These are phyloP conservation scores for Fusarium nelsonii DNA, from an alignment of 2,329 filamentous ascomycete genomes.

Conservation along the genomic window DNA sequence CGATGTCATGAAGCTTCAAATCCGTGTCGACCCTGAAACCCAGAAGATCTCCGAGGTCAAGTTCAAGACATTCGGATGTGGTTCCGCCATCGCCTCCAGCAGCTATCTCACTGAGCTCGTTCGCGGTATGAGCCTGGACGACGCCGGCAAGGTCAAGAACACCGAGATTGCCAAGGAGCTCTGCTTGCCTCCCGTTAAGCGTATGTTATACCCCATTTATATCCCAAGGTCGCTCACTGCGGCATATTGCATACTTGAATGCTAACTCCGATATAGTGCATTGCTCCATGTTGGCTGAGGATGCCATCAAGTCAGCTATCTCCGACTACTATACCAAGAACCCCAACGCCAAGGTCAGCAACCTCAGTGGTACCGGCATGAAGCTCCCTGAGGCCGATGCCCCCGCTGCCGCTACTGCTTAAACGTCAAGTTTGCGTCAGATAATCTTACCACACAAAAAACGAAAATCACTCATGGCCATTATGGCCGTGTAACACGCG, in stretches of 20 bases:
- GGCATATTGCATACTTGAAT: slow-evolving; percentile 27
- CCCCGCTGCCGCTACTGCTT: slow-evolving; percentile 50
- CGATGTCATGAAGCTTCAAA: slow-evolving; percentile 86
- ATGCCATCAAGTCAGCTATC: slow-evolving; percentile 92
- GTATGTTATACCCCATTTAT: slow-evolving; percentile 63
- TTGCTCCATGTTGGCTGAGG: slow-evolving; percentile 92
- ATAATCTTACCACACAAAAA: slow-evolving; percentile 20
- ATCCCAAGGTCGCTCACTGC: slow-evolving; percentile 2
- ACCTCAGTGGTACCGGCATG: slow-evolving; percentile 80
- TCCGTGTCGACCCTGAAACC: slow-evolving; percentile 87
- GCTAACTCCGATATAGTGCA: slow-evolving; percentile 71
- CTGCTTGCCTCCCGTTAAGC: slow-evolving; percentile 87
- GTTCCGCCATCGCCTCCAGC: slow-evolving; percentile 92
- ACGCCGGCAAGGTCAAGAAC: slow-evolving; percentile 92
- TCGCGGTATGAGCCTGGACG: slow-evolving; percentile 92
- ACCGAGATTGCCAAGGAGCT: slow-evolving; percentile 98
- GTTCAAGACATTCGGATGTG: slow-evolving; percentile 98
- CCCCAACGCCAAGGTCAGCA: slow-evolving; percentile 77
- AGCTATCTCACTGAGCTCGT: slow-evolving; percentile 96
- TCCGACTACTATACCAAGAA: slow-evolving; percentile 93
- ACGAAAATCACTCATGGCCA: slow-evolving; percentile 21
- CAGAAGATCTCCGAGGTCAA: slow-evolving; percentile 94
- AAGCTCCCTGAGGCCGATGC: slow-evolving; percentile 71
- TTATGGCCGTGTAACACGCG: slow-evolving; percentile 16
- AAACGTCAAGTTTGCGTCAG: slow-evolving; percentile 16